Evolutionary conservation across 2,329 filamentous ascomycete species (phyloP).

Genomic region (Ceratocystis colombiana): DNA sequence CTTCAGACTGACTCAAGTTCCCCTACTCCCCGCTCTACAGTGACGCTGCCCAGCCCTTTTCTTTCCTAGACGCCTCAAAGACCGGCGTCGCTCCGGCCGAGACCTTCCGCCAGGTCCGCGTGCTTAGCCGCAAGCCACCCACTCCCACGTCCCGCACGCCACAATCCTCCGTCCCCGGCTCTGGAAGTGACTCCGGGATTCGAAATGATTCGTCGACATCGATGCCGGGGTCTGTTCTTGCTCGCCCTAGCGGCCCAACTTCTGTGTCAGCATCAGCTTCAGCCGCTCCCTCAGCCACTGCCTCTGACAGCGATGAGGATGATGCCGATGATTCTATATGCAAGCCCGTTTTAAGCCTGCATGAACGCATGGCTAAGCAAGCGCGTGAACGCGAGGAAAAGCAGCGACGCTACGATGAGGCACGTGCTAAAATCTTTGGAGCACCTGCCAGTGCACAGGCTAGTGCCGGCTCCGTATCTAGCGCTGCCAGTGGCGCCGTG

Average conservation of each 20-base stretch:
- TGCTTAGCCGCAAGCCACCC: constrained; percentile 72
- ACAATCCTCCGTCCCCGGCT: constrained; percentile 28
- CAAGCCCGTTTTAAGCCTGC: constrained; percentile 49
- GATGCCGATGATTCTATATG: constrained; percentile 37
- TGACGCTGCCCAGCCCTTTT: constrained; percentile 62
- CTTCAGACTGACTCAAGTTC: constrained; percentile 3
- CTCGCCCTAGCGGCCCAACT: not conserved
- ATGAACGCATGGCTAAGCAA: constrained; percentile 68
- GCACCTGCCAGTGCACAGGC: constrained; percentile 32
- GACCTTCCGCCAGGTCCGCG: constrained; percentile 73
- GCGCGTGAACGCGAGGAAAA: constrained; percentile 78
- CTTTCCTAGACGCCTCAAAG: constrained; percentile 60
- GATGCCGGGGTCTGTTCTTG: not conserved
- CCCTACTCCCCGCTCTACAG: constrained; percentile 34
- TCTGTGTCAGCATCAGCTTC: not conserved
- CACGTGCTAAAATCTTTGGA: constrained; percentile 77
- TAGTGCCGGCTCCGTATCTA: constrained; percentile 27
- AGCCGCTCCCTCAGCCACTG: not conserved
- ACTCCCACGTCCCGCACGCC: constrained; percentile 38
- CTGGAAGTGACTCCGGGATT: constrained; percentile 67
- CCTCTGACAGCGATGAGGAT: constrained; percentile 50
- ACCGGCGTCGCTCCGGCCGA: constrained; percentile 41
- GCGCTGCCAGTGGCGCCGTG: not conserved
- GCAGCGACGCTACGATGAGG: constrained; percentile 81
- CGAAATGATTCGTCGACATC: too few species aligned